A percentile compares a stretch with the other conserved stretches of the same genome.
Evolutionary conservation across 2,329 filamentous ascomycete species (phyloP).

Genomic region (Aureobasidium sp.): DNA sequence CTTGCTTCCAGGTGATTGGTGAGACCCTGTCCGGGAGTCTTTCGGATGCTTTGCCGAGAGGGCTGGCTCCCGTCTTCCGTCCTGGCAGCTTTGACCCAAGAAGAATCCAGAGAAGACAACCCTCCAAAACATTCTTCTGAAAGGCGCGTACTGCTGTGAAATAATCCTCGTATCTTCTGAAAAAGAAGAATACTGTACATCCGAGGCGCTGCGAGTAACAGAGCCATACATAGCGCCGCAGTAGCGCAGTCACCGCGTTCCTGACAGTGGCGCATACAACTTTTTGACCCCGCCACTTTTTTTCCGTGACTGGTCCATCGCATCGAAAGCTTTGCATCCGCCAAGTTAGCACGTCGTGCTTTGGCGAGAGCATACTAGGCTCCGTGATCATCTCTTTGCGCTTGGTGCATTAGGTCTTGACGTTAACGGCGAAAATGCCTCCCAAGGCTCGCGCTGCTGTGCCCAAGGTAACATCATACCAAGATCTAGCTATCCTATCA

Average conservation of each 20-base stretch:
- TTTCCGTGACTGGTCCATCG: constrained; percentile 13
- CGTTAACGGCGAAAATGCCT: not conserved
- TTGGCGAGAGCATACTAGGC: not conserved
- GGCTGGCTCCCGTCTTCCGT: constrained; percentile 11
- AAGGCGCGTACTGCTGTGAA: not conserved
- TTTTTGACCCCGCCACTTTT: constrained; percentile 14
- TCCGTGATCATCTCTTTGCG: not conserved
- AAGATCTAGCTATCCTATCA: not conserved
- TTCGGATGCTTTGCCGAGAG: constrained; percentile 7
- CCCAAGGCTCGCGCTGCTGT: constrained; percentile 10
- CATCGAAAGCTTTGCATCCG: constrained; percentile 6
- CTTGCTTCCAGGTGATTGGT: not conserved
- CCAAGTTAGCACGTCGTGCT: not conserved
- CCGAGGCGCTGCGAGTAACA: not conserved
- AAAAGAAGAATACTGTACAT: not conserved
- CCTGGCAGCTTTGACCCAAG: constrained; percentile 3
- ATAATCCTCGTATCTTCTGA: constrained; percentile 5
- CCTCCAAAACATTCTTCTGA: not conserved
- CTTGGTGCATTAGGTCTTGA: not conserved
- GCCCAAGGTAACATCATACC: constrained; percentile 3
- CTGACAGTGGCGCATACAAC: constrained; percentile 10
- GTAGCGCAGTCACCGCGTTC: not conserved
- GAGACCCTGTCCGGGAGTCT: not conserved
- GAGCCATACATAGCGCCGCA: not conserved
- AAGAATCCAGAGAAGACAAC: not conserved